Conservation (phyloP, 345 rosid species). For the Crucihimalaya himalaica region DNA sequence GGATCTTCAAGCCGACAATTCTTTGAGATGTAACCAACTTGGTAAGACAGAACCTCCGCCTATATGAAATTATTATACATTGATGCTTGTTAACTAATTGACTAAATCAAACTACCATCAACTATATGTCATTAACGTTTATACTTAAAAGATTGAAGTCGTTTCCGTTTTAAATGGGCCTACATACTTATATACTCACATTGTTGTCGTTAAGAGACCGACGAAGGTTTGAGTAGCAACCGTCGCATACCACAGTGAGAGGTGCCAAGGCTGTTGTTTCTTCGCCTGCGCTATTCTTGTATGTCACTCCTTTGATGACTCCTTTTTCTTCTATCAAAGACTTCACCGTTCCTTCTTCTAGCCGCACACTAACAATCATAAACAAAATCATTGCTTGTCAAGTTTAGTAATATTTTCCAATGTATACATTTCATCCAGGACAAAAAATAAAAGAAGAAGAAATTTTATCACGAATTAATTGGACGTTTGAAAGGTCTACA, state of each 20-base stretch:
- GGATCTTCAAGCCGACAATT: conserved; percentile 47
- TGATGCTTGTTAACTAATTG: not conserved
- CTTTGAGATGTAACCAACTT: conserved; percentile 50
- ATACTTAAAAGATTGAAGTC: not conserved
- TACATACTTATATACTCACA: conserved; percentile 31
- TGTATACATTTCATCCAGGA: no score
- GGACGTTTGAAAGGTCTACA: not conserved
- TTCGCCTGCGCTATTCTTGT: conserved; percentile 44
- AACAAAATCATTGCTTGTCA: not conserved
- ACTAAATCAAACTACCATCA: not conserved
- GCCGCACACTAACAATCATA: conserved; percentile 39
- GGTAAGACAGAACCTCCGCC: conserved; percentile 50
- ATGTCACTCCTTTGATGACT: conserved; percentile 48
- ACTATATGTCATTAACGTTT: not conserved
- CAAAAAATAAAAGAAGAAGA: no score
- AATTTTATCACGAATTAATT: no score
- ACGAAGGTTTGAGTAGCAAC: conserved; percentile 53
- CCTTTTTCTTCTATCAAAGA: conserved; percentile 55
- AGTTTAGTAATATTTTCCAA: not conserved
- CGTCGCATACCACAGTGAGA: conserved; percentile 60
- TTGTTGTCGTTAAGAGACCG: conserved; percentile 49
- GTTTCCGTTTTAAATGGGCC: not conserved
- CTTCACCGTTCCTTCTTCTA: conserved; percentile 55
- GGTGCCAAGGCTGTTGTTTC: conserved; percentile 49
- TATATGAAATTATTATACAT: conserved; percentile 25